Evolutionary conservation across 169 alveolate species (phyloP).

Genomic region (Cryptosporidium andersoni): DNA sequence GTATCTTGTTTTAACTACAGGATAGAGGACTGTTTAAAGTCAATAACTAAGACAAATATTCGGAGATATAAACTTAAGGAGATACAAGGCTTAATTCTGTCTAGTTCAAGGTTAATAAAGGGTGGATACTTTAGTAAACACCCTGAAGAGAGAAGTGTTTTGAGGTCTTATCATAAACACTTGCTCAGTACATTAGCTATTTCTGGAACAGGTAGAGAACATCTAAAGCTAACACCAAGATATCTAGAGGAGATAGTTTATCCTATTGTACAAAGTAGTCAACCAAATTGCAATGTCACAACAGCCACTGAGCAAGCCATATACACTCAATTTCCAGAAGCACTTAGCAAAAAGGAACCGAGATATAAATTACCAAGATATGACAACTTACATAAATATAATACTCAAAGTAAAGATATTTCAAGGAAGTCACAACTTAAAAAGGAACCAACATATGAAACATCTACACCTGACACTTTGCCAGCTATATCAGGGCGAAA

Average conservation of each 20-base stretch:
- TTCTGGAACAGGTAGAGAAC: constrained; percentile 48
- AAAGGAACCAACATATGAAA: constrained; percentile 71
- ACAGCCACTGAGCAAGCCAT: constrained; percentile 35
- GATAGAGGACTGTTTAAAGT: constrained; percentile 57
- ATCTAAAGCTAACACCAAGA: constrained; percentile 36
- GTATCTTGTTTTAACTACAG: constrained; percentile 64
- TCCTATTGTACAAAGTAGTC: constrained; percentile 4
- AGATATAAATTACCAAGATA: no score
- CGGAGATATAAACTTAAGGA: constrained; percentile 53
- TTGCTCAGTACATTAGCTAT: constrained; percentile 36
- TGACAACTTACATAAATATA: constrained; percentile 5
- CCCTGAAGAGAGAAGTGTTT: constrained; percentile 58
- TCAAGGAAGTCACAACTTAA: constrained; percentile 72
- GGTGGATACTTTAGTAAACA: constrained; percentile 63
- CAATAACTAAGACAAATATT: constrained; percentile 43
- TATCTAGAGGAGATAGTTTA: constrained; percentile 43
- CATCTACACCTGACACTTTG: constrained; percentile 72
- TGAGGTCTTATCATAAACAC: constrained; percentile 51
- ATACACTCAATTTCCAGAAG: constrained; percentile 1
- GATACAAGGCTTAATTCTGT: constrained; percentile 52
- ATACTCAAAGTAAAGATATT: constrained; percentile 7
- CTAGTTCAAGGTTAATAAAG: constrained; percentile 50
- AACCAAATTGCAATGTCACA: neutral
- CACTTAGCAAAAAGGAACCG: constrained; percentile 23
- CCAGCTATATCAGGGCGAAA: constrained; percentile 77